Evolutionary conservation across 768 basidiomycete genomes (phyloP), one percentile per base, ranked within the genome.

Genomic region (Russula lepida): DNA sequence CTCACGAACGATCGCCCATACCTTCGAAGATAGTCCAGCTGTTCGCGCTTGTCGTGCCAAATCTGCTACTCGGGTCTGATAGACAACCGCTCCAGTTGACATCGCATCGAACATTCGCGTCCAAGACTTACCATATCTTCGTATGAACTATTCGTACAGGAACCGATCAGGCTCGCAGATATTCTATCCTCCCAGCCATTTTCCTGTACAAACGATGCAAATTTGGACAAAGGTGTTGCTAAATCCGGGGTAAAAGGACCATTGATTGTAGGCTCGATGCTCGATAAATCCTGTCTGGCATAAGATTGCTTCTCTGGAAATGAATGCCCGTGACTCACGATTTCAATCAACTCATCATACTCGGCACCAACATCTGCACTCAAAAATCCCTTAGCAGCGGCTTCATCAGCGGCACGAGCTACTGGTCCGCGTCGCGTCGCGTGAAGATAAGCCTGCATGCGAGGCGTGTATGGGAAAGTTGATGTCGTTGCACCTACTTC

Each of bases 401-500:
- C 95, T 60, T 80, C 73, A 68, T 97, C 94, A 0, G 97, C 97
- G 32, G 91, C 91, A 17, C 74, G 76, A 32, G 95, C 95, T 27
- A 95, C 92, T 33, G 88, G 83, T 43, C 81, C 84, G 59, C 97
- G 85, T 52, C 92, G 87, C 9, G 97, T 99, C 21, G 94, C 94
- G 64, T 82, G 78, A 32, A 99, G 83, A 74, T 98, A 99, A 37
- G 83, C 79, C 33, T 84, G 81, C 95, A 98, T 98, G 68, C 84
- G 84, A 19, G 82, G 74, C 17, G 92, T 93, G 74, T 98, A 99
- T 5, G 95, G 95, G 81, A 99, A 99, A 6, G 89, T 92, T 1
- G 95, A 95, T 0, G 97, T 98, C 1, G 97, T 99, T n/a, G 97
- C 97, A 41, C 97, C 97, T n/a, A 98, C 95, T 77, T 99, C 97